Evolutionary conservation across 2,329 filamentous ascomycete species (phyloP).

Genomic region (Ophiocordyceps camponoti-floridani): DNA sequence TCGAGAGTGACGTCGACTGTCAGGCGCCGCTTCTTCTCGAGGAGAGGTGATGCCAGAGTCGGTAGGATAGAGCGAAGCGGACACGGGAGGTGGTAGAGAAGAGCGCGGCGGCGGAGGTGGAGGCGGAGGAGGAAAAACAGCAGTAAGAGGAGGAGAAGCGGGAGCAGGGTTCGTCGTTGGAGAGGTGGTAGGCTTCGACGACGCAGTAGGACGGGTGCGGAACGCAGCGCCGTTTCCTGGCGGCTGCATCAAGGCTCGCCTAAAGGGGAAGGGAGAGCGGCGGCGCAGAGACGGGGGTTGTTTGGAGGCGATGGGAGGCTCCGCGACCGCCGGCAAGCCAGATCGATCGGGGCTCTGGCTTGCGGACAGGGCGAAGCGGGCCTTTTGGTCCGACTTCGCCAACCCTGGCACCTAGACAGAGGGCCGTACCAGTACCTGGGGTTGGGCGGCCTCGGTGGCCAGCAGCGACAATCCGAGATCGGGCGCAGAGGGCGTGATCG

Average conservation of each 20-base stretch:
- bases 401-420: no score
- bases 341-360: neutral
- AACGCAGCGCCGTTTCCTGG: slow-evolving; percentile 3
- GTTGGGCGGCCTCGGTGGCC: neutral
- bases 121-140: slow-evolving; percentile 1
- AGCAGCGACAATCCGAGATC: neutral
- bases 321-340: neutral
- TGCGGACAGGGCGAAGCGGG: neutral
- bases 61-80: no score
- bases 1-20: neutral
- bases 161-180: neutral
- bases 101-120: neutral
- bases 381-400: neutral
- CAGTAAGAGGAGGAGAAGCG: neutral
- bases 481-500: slow-evolving; percentile 8
- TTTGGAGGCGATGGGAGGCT: neutral
- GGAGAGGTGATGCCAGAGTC: neutral
- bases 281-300: neutral
- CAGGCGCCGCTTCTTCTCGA: neutral
- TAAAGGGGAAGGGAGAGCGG: no score
- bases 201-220: slow-evolving; percentile 4
- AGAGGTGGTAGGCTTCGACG: slow-evolving; percentile 1
- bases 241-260: slow-evolving; percentile 12
- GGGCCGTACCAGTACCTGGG: slow-evolving; percentile 1
- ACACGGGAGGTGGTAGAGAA: neutral